Evolutionary conservation across 2,329 filamentous ascomycete species (phyloP).

Genomic region (Fusarium begoniae): DNA sequence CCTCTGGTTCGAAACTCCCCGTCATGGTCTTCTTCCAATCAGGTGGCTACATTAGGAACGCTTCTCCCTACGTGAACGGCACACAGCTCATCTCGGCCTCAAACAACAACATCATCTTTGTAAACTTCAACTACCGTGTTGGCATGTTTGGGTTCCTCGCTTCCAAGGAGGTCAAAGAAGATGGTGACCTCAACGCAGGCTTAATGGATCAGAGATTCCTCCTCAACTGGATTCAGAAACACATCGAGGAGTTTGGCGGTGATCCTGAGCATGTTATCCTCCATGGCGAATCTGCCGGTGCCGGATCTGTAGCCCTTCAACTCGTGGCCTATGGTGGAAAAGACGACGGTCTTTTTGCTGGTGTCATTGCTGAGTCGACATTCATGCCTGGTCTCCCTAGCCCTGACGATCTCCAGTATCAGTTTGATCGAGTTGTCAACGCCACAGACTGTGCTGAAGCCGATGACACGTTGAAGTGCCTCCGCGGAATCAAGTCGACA

Average conservation of each 20-base stretch:
- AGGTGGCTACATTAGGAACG: conserved; percentile 57
- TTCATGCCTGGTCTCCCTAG: conserved; percentile 61
- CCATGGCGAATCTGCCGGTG: conserved; percentile 69
- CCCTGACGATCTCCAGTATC: conserved; percentile 57
- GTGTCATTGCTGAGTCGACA: conserved; percentile 57
- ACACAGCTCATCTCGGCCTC: conserved; percentile 57
- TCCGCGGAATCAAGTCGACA: conserved; percentile 49
- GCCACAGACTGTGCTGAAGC: conserved; percentile 49
- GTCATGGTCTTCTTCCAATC: conserved; percentile 56
- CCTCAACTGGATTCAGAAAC: conserved; percentile 67
- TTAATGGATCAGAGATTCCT: conserved; percentile 70
- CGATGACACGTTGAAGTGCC: conserved; percentile 51
- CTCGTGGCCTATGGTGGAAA: conserved; percentile 57
- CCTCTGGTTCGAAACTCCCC: conserved; percentile 45
- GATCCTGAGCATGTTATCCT: conserved; percentile 68
- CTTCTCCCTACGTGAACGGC: conserved; percentile 64
- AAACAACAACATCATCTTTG: conserved; percentile 59
- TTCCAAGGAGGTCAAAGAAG: conserved; percentile 60
- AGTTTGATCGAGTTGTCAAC: conserved; percentile 52
- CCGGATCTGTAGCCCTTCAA: conserved; percentile 65
- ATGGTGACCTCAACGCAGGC: conserved; percentile 70
- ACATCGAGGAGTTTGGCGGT: conserved; percentile 69
- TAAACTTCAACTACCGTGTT: conserved; percentile 72
- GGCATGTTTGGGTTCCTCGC: conserved; percentile 71
- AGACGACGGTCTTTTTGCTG: conserved; percentile 57